These are phyloP conservation scores for Triglochin maritima DNA, from an alignment of 106 monocot species.

Conservation along the genomic window DNA sequence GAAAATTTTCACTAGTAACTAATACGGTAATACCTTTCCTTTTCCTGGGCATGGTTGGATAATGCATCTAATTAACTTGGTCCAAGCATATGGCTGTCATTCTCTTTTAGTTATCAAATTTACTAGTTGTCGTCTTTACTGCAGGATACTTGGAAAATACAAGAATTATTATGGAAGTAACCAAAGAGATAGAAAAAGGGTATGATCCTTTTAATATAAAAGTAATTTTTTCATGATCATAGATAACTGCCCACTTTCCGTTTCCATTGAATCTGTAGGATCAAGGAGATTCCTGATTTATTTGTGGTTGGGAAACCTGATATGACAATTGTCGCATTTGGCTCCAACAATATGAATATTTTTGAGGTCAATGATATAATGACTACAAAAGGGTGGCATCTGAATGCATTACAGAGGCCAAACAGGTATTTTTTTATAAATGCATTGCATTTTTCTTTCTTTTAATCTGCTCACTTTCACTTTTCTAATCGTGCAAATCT, in stretches of 20 bases:
- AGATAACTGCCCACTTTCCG: no score
- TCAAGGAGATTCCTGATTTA: slow-evolving; percentile 65
- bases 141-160: slow-evolving; percentile 93
- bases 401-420: slow-evolving; percentile 90
- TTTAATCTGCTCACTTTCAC: neutral
- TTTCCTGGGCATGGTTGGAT: neutral
- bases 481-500: neutral
- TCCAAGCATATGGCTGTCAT: no score
- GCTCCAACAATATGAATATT: slow-evolving; percentile 63
- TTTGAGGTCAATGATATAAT: slow-evolving; percentile 93
- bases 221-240: neutral
- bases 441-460: neutral
- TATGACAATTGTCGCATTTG: slow-evolving; percentile 85
- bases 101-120: neutral
- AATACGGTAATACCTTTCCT: neutral
- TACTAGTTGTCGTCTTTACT: slow-evolving; percentile 2
- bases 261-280: slow-evolving; percentile 20
- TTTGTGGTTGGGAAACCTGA: slow-evolving; percentile 79
- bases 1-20: no score
- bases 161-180: slow-evolving; percentile 73
- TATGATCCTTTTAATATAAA: slow-evolving; percentile 8
- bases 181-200: slow-evolving; percentile 86
- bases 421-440: slow-evolving; percentile 35
- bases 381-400: slow-evolving; percentile 90
- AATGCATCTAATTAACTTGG: neutral